Evolutionary conservation across 1,284 basidiomycete genomes (phyloP).

Genomic region (Pterulicium gracile): DNA sequence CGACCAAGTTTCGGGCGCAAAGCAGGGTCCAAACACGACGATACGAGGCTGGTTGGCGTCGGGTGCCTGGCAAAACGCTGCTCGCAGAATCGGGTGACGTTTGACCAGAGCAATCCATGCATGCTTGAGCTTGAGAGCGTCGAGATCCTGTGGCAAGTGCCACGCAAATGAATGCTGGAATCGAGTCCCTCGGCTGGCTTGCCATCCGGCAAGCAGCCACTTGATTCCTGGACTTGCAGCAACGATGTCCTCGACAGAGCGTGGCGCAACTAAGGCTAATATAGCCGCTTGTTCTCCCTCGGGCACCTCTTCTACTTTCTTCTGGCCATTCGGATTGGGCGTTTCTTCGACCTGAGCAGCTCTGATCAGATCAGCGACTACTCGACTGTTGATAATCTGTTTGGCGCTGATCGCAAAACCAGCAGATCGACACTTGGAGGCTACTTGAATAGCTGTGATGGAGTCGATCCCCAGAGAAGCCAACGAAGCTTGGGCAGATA

Average conservation of each 20-base stretch:
- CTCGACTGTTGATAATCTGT: conserved; percentile 30
- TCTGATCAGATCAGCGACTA: conserved; percentile 23
- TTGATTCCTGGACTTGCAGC: conserved; percentile 10
- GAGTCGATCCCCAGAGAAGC: conserved; percentile 39
- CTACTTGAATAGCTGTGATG: conserved; percentile 38
- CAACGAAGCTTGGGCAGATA: conserved; percentile 24
- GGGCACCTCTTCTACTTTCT: conserved; percentile 19
- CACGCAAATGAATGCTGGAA: conserved; percentile 37
- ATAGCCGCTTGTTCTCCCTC: neutral
- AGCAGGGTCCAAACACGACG: conserved; percentile 23
- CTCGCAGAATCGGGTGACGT: conserved; percentile 30
- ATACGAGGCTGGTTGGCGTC: conserved; percentile 22
- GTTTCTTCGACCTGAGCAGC: neutral
- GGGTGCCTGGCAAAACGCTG: conserved; percentile 26
- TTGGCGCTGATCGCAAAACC: conserved; percentile 25
- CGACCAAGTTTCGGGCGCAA: conserved; percentile 15
- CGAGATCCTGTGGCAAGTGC: conserved; percentile 20
- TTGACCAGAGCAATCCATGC: conserved; percentile 28
- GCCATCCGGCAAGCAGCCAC: conserved; percentile 34
- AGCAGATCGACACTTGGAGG: conserved; percentile 24
- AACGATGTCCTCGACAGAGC: neutral
- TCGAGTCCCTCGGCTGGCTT: conserved; percentile 26
- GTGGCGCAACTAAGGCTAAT: neutral
- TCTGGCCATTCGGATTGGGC: conserved; percentile 18
- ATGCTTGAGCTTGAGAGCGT: conserved; percentile 17